Percentiles rank a stretch among this genome's conserved stretches.
phyloP scores from a whole-genome alignment of 164 flowering plant genomes.

The Aristolochia contorta region DNA sequence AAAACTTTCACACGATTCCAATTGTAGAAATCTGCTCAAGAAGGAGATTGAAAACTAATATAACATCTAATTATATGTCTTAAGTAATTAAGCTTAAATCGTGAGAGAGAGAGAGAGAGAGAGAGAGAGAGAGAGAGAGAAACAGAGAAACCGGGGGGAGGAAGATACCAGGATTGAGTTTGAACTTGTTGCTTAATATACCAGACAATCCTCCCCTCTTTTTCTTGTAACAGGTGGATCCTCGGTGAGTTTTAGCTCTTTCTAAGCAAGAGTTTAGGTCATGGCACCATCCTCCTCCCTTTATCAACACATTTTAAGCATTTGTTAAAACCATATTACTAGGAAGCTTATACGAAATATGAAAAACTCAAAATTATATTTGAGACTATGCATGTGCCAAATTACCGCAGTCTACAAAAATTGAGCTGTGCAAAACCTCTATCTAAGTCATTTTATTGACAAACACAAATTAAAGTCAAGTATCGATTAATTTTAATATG shows the following conservation, averaged over 20 bases:
- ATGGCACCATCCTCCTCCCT: slow-evolving; percentile 99
- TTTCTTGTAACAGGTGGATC: slow-evolving; percentile 69
- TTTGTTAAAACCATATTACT: background rate
- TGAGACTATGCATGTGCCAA: background rate
- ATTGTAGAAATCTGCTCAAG: slow-evolving; percentile 73
- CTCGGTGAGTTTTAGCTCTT: slow-evolving; percentile 57
- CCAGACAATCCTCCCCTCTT: slow-evolving; percentile 63
- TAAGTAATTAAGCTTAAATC: background rate
- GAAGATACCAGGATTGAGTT: slow-evolving; percentile 67
- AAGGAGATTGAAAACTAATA: background rate
- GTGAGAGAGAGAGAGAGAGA: too few relatives aligned
- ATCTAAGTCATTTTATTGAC: too few relatives aligned
- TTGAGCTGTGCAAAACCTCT: too few relatives aligned
- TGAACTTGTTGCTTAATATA: slow-evolving; percentile 68
- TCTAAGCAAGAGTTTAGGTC: slow-evolving; percentile 60
- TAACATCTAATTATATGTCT: background rate
- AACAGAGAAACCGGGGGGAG: background rate
- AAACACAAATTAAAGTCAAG: background rate
- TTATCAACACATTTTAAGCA: background rate
- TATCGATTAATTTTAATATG: background rate
- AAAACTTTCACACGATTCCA: slow-evolving; percentile 96
- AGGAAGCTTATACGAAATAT: background rate
- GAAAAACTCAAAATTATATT: background rate
- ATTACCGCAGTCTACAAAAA: too few relatives aligned
- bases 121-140: background rate